phyloP scores from a whole-genome alignment of 257 asterid species.

The Capsicum pubescens region DNA sequence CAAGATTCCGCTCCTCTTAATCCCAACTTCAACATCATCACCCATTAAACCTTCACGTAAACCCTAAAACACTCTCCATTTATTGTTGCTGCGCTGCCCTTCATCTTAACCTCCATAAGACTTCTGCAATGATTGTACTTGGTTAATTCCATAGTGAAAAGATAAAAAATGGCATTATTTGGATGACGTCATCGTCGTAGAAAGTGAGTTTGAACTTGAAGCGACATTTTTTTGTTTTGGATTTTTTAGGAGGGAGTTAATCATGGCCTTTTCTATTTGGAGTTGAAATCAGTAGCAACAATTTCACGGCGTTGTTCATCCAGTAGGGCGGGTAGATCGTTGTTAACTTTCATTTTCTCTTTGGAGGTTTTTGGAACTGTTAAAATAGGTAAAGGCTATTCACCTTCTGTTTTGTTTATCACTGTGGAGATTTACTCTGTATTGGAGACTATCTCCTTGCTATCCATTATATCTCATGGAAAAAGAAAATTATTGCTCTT shows the following conservation, averaged over 20 bases:
- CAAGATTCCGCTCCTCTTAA: too few species aligned
- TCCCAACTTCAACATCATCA: too few species aligned
- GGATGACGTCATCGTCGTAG: background rate
- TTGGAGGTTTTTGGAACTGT: background rate
- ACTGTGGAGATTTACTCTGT: background rate
- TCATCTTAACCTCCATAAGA: conserved; percentile 50
- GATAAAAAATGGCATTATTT: conserved; percentile 5
- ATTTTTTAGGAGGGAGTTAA: conserved; percentile 43
- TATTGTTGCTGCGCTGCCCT: too few species aligned
- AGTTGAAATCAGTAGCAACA: conserved; percentile 40
- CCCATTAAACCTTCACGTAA: too few species aligned
- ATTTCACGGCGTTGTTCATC: conserved; percentile 41
- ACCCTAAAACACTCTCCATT: background rate
- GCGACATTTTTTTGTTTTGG: background rate
- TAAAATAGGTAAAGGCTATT: background rate
- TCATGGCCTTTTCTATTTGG: conserved; percentile 60
- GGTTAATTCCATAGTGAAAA: conserved; percentile 40
- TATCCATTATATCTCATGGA: too few species aligned
- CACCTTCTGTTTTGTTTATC: background rate
- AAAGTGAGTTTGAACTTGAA: background rate
- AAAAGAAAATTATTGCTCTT: too few species aligned
- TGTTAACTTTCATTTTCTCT: conserved; percentile 30
- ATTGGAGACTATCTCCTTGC: too few species aligned
- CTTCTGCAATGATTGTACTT: conserved; percentile 42
- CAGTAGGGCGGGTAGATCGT: conserved; percentile 36